Percentiles rank a stretch among this genome's conserved stretches.
Conservation (phyloP, 495 filamentous ascomycete species). For the Mytilinidion resinicola region DNA sequence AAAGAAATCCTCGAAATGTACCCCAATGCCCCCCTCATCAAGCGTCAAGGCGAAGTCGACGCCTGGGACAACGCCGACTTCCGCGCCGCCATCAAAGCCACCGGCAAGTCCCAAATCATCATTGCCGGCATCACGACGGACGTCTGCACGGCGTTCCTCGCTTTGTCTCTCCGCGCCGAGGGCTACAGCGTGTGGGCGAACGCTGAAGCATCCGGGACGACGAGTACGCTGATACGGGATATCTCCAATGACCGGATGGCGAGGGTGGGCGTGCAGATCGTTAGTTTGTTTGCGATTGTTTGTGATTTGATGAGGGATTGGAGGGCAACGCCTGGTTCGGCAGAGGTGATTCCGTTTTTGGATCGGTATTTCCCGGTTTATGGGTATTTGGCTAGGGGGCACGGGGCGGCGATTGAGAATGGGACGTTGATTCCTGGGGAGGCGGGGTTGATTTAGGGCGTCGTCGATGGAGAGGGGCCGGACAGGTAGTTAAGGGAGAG, state of each 20-base stretch:
- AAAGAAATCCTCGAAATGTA: slow-evolving; percentile 65
- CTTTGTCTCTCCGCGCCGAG: slow-evolving; percentile 61
- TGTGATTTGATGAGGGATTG: slow-evolving; percentile 75
- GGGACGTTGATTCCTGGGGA: slow-evolving; percentile 46
- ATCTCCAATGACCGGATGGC: slow-evolving; percentile 62
- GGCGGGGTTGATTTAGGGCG: slow-evolving; percentile 23
- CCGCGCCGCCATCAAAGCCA: slow-evolving; percentile 56
- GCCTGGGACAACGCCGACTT: slow-evolving; percentile 76
- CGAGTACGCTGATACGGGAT: slow-evolving; percentile 49
- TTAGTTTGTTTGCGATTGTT: slow-evolving; percentile 60
- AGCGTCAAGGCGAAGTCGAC: slow-evolving; percentile 67
- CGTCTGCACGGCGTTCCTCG: slow-evolving; percentile 70
- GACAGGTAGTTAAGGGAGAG: no score
- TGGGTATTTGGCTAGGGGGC: slow-evolving; percentile 45
- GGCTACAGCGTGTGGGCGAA: slow-evolving; percentile 77
- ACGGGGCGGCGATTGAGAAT: slow-evolving; percentile 44
- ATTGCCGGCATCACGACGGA: slow-evolving; percentile 70
- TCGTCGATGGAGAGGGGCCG: no score
- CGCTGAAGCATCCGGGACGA: slow-evolving; percentile 64
- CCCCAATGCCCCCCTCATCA: slow-evolving; percentile 59
- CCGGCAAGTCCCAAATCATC: slow-evolving; percentile 65
- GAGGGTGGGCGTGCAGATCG: slow-evolving; percentile 56
- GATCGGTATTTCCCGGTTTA: slow-evolving; percentile 51
- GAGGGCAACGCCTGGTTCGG: slow-evolving; percentile 59
- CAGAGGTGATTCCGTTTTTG: slow-evolving; percentile 57